These are phyloP conservation scores for Larix sibirica DNA, from an alignment of 83 land plant genomes.

Conservation along the genomic window DNA sequence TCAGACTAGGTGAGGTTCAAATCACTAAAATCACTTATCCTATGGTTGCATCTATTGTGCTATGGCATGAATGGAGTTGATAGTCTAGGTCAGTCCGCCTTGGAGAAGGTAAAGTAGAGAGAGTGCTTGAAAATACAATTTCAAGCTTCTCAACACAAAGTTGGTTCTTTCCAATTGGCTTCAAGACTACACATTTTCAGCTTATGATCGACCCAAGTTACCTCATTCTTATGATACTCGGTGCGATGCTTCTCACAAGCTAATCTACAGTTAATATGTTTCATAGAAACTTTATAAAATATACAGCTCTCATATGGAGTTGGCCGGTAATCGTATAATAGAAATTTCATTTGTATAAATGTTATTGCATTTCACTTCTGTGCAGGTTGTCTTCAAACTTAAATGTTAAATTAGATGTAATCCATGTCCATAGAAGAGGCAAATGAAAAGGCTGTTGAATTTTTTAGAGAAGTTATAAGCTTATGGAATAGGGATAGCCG, in stretches of 20 bases:
- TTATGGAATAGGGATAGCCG: no score
- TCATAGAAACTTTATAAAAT: no score
- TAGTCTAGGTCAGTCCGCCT: constrained; percentile 35
- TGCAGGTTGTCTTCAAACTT: no score
- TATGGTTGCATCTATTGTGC: constrained; percentile 79
- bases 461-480: no score
- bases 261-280: not conserved
- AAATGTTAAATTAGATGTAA: no score
- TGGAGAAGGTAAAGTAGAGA: constrained; percentile 55
- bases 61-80: constrained; percentile 51
- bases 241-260: constrained; percentile 50
- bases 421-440: no score
- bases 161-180: constrained; percentile 64
- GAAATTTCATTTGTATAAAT: no score
- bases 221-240: constrained; percentile 50
- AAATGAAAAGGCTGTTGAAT: no score
- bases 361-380: no score
- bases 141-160: constrained; percentile 44
- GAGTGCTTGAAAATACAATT: constrained; percentile 47
- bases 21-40: constrained; percentile 41
- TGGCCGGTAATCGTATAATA: no score
- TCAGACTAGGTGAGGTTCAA: constrained; percentile 39
- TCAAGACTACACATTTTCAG: constrained; percentile 45
- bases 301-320: no score
- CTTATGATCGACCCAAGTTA: constrained; percentile 64